phyloP scores from a whole-genome alignment of 208 protist species.

The Angomonas deanei region DNA sequence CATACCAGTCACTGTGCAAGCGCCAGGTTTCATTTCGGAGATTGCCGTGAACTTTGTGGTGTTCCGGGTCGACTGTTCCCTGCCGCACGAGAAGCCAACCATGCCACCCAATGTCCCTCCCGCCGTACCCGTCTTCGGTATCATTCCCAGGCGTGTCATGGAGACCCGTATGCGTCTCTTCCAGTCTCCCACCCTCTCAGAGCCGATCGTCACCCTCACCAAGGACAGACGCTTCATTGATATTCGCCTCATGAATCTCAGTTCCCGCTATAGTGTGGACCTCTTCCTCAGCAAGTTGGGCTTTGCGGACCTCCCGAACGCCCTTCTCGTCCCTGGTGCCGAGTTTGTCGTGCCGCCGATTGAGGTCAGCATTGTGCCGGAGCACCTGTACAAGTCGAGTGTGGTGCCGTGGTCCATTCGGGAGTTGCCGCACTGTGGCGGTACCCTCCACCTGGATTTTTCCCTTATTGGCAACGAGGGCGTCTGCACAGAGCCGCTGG shows the following conservation, averaged over 20 bases:
- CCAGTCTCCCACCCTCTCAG: slow-evolving; percentile 53
- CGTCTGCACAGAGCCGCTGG: slow-evolving; percentile 66
- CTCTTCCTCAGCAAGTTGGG: slow-evolving; percentile 56
- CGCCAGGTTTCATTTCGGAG: slow-evolving; percentile 39
- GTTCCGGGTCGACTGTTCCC: slow-evolving; percentile 69
- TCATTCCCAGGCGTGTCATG: slow-evolving; percentile 76
- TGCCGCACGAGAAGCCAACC: slow-evolving; percentile 49
- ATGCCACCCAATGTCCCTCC: slow-evolving; percentile 60
- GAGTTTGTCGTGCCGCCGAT: slow-evolving; percentile 81
- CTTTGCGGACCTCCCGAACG: slow-evolving; percentile 56
- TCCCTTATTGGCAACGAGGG: slow-evolving; percentile 32
- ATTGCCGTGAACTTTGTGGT: slow-evolving; percentile 56
- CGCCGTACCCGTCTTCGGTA: slow-evolving; percentile 82
- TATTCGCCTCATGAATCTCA: slow-evolving; percentile 68
- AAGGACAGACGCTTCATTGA: slow-evolving; percentile 67
- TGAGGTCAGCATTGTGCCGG: slow-evolving; percentile 58
- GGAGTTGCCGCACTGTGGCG: slow-evolving; percentile 54
- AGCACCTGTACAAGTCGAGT: slow-evolving; percentile 6
- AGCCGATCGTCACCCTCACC: slow-evolving; percentile 51
- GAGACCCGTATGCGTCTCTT: slow-evolving; percentile 84
- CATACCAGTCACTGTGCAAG: slow-evolving; percentile 49
- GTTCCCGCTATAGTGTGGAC: slow-evolving; percentile 66
- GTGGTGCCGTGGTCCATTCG: slow-evolving; percentile 67
- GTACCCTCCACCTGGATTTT: slow-evolving; percentile 57
- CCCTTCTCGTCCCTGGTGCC: slow-evolving; percentile 60